Base-by-base conservation (phyloP, 2,329 filamentous ascomycete species). In the Penicillium sp. region DNA sequence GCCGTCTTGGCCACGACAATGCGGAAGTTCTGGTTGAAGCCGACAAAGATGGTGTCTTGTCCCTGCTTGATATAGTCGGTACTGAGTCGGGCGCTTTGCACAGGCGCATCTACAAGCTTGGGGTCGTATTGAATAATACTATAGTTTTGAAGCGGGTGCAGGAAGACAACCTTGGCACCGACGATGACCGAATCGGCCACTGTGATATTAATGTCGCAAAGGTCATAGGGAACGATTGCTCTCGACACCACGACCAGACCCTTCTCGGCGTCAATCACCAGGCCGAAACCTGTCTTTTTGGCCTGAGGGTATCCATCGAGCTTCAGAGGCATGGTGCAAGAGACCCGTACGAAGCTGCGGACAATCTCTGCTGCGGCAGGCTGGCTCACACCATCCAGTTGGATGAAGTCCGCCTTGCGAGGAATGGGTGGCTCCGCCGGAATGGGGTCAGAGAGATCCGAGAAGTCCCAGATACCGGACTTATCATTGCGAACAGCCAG, bases 241-340 rank as follows among this genome's bases (percentile, higher is more conserved):
- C 94, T 80, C 1, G 94, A 97, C 48, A 97, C 92, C 53, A 97
- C 83, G 6, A 99, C 94, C 16, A 99, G 80, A 16, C 94, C 94
- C 75, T 96, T 92, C 54, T 95, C 90, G 0, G 95, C 94, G 72
- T 99, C 94, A 56, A 99, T 89, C n/a, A 99, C 92, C 33, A 99
- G 77, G 35, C 94, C 94, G 79, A 96, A 96, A 0, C 94, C 94
- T 76, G 91, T 94, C 74, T 95, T 94, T 44, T 91, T 83, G 60
- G 94, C 90, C 70, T 94, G 90, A 5, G 94, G 95, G 69, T 96
- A 99, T n/a, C 94, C 94, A 69, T 99, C 94, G 9, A 99, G 81
- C 78, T 97, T 97, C 56, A 99, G 78, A 0, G 94, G 94, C 87
- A 99, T 92, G 22, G 87, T 89, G 63, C 92, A 95, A 58, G 89